Base-by-base conservation (phyloP, 768 basidiomycete genomes). In the Sporobolomyces pararoseus region DNA sequence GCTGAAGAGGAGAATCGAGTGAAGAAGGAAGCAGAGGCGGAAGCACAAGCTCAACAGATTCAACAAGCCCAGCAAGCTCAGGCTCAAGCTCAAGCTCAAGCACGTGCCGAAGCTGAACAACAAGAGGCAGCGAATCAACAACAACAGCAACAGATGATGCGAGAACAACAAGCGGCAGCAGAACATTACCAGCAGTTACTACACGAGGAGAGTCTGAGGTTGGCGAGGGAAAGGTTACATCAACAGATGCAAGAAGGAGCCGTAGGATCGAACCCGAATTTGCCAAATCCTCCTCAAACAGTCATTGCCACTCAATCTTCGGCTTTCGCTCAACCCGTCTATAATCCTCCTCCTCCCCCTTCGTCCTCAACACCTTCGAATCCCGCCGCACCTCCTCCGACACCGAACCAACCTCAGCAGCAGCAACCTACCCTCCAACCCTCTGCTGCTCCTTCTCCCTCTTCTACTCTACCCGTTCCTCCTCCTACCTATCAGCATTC, bases 181-280 rank as follows among this genome's bases (percentile, higher is more conserved):
- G 62, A 68, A 31, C 70, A 71, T 39, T 66, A 65, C 35, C 65
- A 63, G 49, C 70, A 66, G 42, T 23, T 61, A 42, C 23, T 66
- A 34, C 65, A 70, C 25, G 68, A 55, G 17, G 65, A 70, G 16
- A 69, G 70, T 32, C 62, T 70, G 10, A 17, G 69, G 19, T 25
- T 64, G 9, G 69, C 69, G 44, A 50, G 69, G 53, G 69, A 72
- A 29, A 50, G 46, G 4, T 52, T 68, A 7, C 66, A 68, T 23
- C 71, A 68, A 50, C 63, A 68, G 39, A 65, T 68, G 71, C 71
- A 63, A 32, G 66, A 68, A 31, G 64, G 44, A 12, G 63, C 61
- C 23, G 50, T 50, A 10, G 69, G 69, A 16, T 46, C 54, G 44
- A 60, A 59, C 29, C 63, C 60, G 39, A 51, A 31, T 23, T 42